Evolutionary conservation across 306 rosid species (phyloP).

Genomic region (Hippophae tibetana): DNA sequence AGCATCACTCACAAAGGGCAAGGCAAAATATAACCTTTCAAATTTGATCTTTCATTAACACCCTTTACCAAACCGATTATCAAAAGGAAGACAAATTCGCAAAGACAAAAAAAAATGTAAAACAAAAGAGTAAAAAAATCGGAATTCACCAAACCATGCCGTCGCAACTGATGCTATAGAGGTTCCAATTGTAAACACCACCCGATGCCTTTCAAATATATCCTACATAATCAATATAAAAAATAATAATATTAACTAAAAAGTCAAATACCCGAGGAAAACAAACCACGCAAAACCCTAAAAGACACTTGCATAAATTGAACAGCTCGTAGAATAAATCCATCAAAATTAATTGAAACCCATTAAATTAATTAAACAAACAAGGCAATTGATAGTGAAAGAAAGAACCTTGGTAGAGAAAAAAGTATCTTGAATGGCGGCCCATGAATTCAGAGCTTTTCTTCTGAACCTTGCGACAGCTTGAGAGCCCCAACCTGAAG

Average conservation of each 20-base stretch:
- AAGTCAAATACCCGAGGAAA: too few relatives aligned
- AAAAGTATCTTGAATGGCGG: conserved; percentile 67
- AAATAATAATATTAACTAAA: not conserved
- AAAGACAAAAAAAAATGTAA: not conserved
- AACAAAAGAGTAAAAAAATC: not conserved
- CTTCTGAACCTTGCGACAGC: conserved; percentile 39
- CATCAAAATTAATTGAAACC: not conserved
- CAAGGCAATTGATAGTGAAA: not conserved
- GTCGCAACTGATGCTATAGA: conserved; percentile 84
- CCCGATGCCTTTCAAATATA: conserved; percentile 69
- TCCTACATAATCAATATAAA: conserved; percentile 31
- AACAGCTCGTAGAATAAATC: not conserved
- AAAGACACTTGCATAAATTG: not conserved
- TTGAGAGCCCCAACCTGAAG: conserved; percentile 21
- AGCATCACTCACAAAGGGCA: too few relatives aligned
- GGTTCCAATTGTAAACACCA: conserved; percentile 82
- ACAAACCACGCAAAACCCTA: not conserved
- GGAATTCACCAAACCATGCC: conserved; percentile 61
- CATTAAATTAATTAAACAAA: not conserved
- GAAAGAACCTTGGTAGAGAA: conserved; percentile 55
- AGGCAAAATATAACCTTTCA: not conserved
- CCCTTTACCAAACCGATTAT: not conserved
- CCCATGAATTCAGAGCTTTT: conserved; percentile 59
- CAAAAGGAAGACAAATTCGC: not conserved
- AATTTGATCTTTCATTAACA: not conserved